Base-by-base conservation (phyloP, 2,329 filamentous ascomycete species). In the Colletotrichum cuscutae region DNA sequence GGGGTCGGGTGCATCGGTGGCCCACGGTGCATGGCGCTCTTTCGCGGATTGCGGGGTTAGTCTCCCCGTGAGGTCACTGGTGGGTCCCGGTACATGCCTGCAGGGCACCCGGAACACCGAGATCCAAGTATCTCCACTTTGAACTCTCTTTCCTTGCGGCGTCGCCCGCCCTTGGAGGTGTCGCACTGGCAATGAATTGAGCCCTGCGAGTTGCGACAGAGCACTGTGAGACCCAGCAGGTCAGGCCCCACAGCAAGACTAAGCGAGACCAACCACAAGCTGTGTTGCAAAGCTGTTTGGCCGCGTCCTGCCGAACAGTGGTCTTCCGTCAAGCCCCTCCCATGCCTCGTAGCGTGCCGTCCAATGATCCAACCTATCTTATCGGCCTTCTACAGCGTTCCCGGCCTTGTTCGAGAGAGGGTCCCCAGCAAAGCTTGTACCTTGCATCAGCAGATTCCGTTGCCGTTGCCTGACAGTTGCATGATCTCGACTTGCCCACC, bases 31-130 rank as follows among this genome's bases (percentile, higher is more conserved):
- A 70, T 70, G 60, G 70, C 66, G 68, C 63, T 56, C 35, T 42
- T 61, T 71, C 62, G 71, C 74, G 68, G 72, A 77, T 76, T 79
- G 78, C 78, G 78, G 78, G 78, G 78, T 76, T 75, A 72, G 69
- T 68, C 53, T 49, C 46, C 60, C 71, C 52, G 67, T 66, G 71
- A 73, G 71, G 71, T 73, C 71, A 73, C 71, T 53, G 61, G 62
- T 72, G 71, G 71, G 68, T 63, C 68, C 68, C 71, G 68, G 71
- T 73, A 73, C 68, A 54, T 70, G 60, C 35, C 59, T 61, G 66
- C 66, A 72, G 46, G 42, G 60, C 46, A 65, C 32, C 52, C 69
- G 37, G 37, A 22, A 56, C 68, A 64, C 69, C 54, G 53, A 60
- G 42, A 68, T 59, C 37, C 58, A 71, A 68, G 68, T 73, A 67